Conservation (phyloP, 805 yeast genomes). For the Metschnikowia picachoensis region DNA sequence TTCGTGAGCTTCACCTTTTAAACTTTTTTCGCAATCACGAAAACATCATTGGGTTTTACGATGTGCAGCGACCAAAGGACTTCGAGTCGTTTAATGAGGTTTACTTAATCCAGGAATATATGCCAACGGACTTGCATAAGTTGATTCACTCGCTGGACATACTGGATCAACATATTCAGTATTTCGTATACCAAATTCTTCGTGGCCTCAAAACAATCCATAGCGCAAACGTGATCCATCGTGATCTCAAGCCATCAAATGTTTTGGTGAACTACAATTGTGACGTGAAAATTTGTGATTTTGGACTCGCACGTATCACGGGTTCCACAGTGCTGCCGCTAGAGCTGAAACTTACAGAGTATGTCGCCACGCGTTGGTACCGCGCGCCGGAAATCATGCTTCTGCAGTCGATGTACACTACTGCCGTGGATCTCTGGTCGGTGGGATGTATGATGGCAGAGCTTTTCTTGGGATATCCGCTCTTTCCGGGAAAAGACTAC, state of each 20-base stretch:
- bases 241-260: conserved; percentile 77
- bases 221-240: conserved; percentile 67
- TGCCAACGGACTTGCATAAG: conserved; percentile 71
- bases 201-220: conserved; percentile 71
- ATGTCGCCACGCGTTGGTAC: conserved; percentile 84
- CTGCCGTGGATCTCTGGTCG: conserved; percentile 79
- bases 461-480: conserved; percentile 55
- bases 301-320: conserved; percentile 62
- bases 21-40: conserved; percentile 65
- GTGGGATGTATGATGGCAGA: conserved; percentile 78
- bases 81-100: conserved; percentile 66
- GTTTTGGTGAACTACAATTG: conserved; percentile 64
- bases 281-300: conserved; percentile 74
- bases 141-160: conserved; percentile 55
- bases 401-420: conserved; percentile 65
- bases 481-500: conserved; percentile 75
- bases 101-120: conserved; percentile 69
- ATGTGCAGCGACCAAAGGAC: conserved; percentile 59
- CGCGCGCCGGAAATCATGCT: conserved; percentile 83
- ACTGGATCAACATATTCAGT: conserved; percentile 65
- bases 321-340: conserved; percentile 36
- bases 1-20: conserved; percentile 65
- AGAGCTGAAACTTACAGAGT: conserved; percentile 61
- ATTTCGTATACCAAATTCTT: conserved; percentile 64
- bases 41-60: conserved; percentile 63